phyloP scores from a whole-genome alignment of 768 basidiomycete genomes.

The Chiua virens region DNA sequence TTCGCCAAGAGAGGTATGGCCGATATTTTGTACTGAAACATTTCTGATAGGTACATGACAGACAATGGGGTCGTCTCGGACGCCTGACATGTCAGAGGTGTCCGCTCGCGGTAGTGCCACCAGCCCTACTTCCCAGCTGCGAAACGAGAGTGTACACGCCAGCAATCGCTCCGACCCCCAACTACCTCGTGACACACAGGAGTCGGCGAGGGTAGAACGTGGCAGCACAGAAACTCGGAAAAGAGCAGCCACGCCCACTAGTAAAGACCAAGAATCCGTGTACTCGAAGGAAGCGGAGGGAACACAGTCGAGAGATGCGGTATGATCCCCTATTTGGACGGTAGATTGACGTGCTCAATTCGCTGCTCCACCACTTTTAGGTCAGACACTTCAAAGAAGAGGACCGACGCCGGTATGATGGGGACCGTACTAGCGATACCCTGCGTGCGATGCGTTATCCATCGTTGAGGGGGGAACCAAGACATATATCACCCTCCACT shows the following conservation, averaged over 20 bases:
- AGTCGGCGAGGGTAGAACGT: background rate
- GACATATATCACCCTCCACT: background rate
- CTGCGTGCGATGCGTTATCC: background rate
- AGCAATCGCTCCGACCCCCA: background rate
- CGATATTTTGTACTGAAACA: background rate
- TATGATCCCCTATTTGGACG: background rate
- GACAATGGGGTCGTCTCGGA: background rate
- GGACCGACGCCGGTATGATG: background rate
- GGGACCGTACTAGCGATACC: background rate
- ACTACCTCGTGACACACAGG: background rate
- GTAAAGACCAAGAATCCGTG: background rate
- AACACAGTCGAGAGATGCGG: slow-evolving; percentile 5
- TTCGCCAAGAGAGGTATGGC: slow-evolving; percentile 10
- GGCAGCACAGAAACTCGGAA: background rate
- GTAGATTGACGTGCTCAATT: background rate
- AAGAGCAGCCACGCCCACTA: background rate
- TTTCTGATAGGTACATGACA: background rate
- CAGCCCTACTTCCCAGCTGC: background rate
- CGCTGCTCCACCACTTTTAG: background rate
- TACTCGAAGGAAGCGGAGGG: background rate
- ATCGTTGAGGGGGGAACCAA: background rate
- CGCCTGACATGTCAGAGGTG: background rate
- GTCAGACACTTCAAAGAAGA: slow-evolving; percentile 1
- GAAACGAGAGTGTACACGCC: background rate
- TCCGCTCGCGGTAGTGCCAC: background rate